Percentiles rank a stretch among this genome's conserved stretches.
phyloP scores from a whole-genome alignment of 192 early-diverging fungal genomes.

The Coemansia sp. region DNA sequence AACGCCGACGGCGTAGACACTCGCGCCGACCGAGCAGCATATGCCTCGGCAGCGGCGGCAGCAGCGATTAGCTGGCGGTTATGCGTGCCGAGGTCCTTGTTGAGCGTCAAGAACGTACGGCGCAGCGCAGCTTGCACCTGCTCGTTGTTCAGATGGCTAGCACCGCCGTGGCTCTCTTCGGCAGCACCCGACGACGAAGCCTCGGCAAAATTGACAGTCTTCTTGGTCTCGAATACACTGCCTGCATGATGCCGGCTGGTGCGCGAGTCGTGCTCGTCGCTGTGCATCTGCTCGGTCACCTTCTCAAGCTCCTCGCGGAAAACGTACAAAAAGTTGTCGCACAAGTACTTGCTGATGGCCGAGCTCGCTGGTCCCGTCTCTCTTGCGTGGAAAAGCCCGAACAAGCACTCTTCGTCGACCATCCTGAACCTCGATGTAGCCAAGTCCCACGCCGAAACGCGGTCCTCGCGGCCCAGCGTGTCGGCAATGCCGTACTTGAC shows the following conservation, averaged over 20 bases:
- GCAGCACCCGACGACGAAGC: slow-evolving; percentile 4
- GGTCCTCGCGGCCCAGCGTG: slow-evolving; percentile 68
- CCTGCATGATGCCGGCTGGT: not conserved
- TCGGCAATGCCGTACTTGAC: slow-evolving; percentile 91
- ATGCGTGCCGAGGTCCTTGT: slow-evolving; percentile 75
- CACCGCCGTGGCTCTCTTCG: slow-evolving; percentile 11
- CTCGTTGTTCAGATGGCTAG: slow-evolving; percentile 34
- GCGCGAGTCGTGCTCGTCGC: slow-evolving; percentile 24
- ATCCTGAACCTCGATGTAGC: slow-evolving; percentile 83
- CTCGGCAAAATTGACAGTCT: slow-evolving; percentile 51
- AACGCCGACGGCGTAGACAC: slow-evolving; percentile 2
- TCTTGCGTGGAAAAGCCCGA: slow-evolving; percentile 85
- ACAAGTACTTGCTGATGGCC: slow-evolving; percentile 65
- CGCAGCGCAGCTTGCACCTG: slow-evolving; percentile 68
- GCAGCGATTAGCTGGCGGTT: slow-evolving; percentile 53
- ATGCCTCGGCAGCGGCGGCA: slow-evolving; percentile 43
- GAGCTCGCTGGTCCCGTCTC: slow-evolving; percentile 57
- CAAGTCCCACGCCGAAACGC: slow-evolving; percentile 82
- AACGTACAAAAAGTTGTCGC: slow-evolving; percentile 68
- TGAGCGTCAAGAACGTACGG: slow-evolving; percentile 80
- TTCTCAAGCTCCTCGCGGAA: slow-evolving; percentile 79
- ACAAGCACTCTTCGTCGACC: slow-evolving; percentile 86
- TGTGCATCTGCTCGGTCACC: slow-evolving; percentile 54
- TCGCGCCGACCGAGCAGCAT: slow-evolving; percentile 34
- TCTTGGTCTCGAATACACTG: slow-evolving; percentile 15